Percentiles rank a stretch among this genome's conserved stretches.
Conservation (phyloP, 2,329 filamentous ascomycete species). For the Periglandula ipomoeae region DNA sequence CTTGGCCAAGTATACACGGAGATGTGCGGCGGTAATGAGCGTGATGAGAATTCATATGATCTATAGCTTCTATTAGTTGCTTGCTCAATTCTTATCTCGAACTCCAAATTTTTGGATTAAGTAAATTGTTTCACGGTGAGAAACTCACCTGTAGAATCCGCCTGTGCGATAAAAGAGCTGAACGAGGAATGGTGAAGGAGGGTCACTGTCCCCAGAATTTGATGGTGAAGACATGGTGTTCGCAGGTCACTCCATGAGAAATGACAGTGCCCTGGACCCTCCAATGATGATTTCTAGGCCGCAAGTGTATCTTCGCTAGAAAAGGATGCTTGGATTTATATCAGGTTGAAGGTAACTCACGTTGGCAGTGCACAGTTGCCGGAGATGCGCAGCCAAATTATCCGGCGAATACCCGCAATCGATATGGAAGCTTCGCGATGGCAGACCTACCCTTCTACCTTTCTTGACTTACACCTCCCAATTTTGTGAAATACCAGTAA, state of each 20-base stretch:
- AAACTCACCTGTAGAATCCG: constrained; percentile 57
- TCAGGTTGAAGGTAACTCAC: not conserved
- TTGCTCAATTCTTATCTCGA: too few relatives aligned
- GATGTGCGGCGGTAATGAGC: constrained; percentile 54
- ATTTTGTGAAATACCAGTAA: not conserved
- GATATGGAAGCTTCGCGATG: constrained; percentile 11
- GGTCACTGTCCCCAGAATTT: constrained; percentile 46
- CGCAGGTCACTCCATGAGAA: not conserved
- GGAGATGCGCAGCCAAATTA: constrained; percentile 8
- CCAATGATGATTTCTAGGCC: not conserved
- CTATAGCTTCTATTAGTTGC: constrained; percentile 37
- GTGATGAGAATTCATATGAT: constrained; percentile 58
- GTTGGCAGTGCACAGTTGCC: not conserved
- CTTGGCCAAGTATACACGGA: constrained; percentile 80
- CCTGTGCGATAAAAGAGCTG: constrained; percentile 75
- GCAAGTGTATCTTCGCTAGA: not conserved
- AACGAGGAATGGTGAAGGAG: constrained; percentile 71
- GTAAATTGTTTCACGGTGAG: not conserved
- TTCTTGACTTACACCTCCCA: not conserved
- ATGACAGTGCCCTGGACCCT: not conserved
- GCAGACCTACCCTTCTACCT: not conserved
- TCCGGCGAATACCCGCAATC: constrained; percentile 20
- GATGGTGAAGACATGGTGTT: constrained; percentile 26
- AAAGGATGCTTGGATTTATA: not conserved
- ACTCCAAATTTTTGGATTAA: not conserved